Evolutionary conservation across 75 land plant genomes (phyloP).

Genomic region (Ceratopteris richardii): DNA sequence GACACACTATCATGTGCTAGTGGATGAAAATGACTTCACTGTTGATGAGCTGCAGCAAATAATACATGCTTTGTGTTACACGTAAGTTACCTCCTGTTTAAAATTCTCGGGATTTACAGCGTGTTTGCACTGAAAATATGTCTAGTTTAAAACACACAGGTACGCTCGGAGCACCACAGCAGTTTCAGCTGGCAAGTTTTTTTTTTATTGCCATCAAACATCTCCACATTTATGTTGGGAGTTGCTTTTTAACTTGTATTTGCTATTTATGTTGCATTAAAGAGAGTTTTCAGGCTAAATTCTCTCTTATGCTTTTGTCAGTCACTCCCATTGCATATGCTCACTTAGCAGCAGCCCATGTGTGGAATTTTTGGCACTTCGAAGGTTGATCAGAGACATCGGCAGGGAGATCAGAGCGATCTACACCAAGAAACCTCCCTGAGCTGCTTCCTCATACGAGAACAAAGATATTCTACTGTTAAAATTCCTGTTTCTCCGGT

Average conservation of each 20-base stretch:
- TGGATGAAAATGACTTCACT: conserved; percentile 51
- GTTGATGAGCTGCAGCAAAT: conserved; percentile 50
- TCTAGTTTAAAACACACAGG: conserved; percentile 16
- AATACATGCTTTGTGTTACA: conserved; percentile 50
- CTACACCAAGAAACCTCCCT: not conserved
- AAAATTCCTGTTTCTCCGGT: not conserved
- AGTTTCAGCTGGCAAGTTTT: conserved; percentile 53
- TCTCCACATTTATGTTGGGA: too few species aligned
- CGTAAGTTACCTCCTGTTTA: conserved; percentile 31
- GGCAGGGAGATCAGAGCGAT: not conserved
- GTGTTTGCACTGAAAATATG: not conserved
- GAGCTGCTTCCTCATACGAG: not conserved
- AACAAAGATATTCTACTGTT: not conserved
- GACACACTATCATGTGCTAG: conserved; percentile 58
- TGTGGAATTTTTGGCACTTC: conserved; percentile 10
- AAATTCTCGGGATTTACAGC: not conserved
- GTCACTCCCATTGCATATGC: conserved; percentile 89
- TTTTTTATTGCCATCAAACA: not conserved
- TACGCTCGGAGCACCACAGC: conserved; percentile 69
- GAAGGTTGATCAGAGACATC: conserved; percentile 18
- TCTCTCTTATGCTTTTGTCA: conserved; percentile 19
- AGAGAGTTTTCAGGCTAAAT: not conserved
- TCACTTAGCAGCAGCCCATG: conserved; percentile 65
- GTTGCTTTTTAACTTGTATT: too few species aligned
- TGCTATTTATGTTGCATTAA: not conserved